Percentiles rank a stretch among this genome's conserved stretches.
Conservation (phyloP, 495 filamentous ascomycete genomes). For the Daldinia bambusicola region DNA sequence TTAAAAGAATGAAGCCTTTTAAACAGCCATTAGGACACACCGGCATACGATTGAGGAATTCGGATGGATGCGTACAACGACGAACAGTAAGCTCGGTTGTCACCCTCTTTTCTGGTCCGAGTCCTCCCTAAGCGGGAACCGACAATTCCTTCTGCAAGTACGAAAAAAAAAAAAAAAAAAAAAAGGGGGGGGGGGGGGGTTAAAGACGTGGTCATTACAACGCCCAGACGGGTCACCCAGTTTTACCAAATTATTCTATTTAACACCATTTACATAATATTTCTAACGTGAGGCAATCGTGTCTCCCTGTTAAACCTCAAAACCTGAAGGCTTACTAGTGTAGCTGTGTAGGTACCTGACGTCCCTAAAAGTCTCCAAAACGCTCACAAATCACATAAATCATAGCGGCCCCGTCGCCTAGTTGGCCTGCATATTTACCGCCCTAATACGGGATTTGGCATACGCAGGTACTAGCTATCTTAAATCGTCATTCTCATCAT, state of each 20-base stretch:
- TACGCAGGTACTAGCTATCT: too few relatives aligned
- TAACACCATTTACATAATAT: conserved; percentile 31
- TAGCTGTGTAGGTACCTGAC: background rate
- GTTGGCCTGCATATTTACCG: conserved; percentile 25
- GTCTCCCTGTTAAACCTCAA: background rate
- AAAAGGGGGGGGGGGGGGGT: too few relatives aligned
- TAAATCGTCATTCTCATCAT: conserved; percentile 20
- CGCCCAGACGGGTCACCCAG: conserved; percentile 36
- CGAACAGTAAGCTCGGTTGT: conserved; percentile 45
- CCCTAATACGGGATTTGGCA: conserved; percentile 17
- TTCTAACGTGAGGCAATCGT: conserved; percentile 16
- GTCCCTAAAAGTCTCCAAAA: background rate
- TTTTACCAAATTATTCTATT: conserved; percentile 40
- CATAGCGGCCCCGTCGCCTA: conserved; percentile 28
- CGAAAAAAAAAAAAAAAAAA: background rate
- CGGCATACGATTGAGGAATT: conserved; percentile 19
- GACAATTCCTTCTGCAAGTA: conserved; percentile 14
- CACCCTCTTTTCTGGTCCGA: conserved; percentile 26
- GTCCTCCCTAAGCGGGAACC: conserved; percentile 18
- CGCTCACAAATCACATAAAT: conserved; percentile 30
- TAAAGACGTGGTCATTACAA: conserved; percentile 11
- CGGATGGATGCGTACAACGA: conserved; percentile 25
- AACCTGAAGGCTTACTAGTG: conserved; percentile 42
- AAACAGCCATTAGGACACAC: conserved; percentile 9
- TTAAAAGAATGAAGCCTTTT: conserved; percentile 27